Percentiles rank a stretch among this genome's conserved stretches.
Conservation (phyloP, 2,329 filamentous ascomycete species). For the Aurifilum marmelostoma region DNA sequence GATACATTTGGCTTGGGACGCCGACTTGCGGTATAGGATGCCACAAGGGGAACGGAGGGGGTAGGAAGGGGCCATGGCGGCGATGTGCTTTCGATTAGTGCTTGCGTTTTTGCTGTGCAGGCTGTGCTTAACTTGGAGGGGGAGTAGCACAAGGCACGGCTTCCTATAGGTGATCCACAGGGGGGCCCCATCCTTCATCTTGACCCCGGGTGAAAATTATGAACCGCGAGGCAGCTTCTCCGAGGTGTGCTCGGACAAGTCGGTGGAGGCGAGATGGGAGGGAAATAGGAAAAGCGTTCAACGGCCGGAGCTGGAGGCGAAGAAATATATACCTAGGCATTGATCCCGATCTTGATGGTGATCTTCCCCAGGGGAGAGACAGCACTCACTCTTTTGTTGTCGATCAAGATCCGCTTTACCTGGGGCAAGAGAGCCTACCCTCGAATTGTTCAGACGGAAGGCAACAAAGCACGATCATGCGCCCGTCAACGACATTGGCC, state of each 20-base stretch:
- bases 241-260: constrained; percentile 6
- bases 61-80: not conserved
- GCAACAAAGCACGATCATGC: constrained; percentile 6
- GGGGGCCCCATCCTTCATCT: constrained; percentile 6
- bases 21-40: not conserved
- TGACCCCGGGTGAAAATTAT: not conserved
- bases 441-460: not conserved
- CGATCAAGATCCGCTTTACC: not conserved
- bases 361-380: not conserved
- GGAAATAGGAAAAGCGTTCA: not conserved
- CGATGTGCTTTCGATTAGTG: not conserved
- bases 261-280: not conserved
- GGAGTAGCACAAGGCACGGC: not conserved
- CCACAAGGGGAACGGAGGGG: not conserved
- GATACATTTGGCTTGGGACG: not conserved
- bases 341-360: not conserved
- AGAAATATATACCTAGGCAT: constrained; percentile 12
- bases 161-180: not conserved
- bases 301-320: not conserved
- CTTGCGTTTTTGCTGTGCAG: not conserved
- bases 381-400: not conserved
- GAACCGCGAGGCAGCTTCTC: constrained; percentile 3
- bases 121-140: not conserved
- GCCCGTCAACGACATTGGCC: constrained; percentile 13
- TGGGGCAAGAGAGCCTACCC: not conserved